Evolutionary conservation across 2,329 filamentous ascomycete genomes (phyloP).

Genomic region (Diatrype stigma): DNA sequence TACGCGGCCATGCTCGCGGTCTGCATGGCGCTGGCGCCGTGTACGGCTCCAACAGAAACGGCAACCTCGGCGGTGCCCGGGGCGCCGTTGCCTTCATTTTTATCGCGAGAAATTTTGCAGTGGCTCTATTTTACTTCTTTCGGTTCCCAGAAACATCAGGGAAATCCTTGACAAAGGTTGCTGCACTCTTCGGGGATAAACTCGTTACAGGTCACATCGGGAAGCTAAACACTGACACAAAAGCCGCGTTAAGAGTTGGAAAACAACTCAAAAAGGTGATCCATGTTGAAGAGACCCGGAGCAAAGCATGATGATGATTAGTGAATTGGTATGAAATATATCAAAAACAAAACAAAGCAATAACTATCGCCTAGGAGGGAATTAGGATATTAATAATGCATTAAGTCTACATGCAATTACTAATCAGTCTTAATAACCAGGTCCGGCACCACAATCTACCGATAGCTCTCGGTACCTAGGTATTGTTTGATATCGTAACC

Average conservation of each 20-base stretch:
- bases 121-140: constrained; percentile 31
- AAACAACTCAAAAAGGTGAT: no score
- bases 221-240: constrained; percentile 1
- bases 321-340: no score
- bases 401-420: no score
- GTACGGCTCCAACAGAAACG: constrained; percentile 8
- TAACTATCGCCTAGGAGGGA: no score
- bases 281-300: no score
- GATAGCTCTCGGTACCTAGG: no score
- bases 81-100: constrained; percentile 34
- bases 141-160: constrained; percentile 14
- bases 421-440: no score
- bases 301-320: no score
- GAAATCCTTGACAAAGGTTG: constrained; percentile 20
- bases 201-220: constrained; percentile 2
- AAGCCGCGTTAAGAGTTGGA: not conserved
- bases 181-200: constrained; percentile 21
- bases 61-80: constrained; percentile 21
- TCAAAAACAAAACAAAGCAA: no score
- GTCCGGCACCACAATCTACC: no score
- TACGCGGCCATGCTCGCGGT: constrained; percentile 12
- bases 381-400: no score
- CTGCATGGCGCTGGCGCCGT: constrained; percentile 19
- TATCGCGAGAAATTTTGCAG: constrained; percentile 25
- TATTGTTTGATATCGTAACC: no score